A percentile compares a stretch with the other conserved stretches of the same genome.
Conservation (phyloP, 2,329 filamentous ascomycete species). For the Penicillium sclerotigenum region DNA sequence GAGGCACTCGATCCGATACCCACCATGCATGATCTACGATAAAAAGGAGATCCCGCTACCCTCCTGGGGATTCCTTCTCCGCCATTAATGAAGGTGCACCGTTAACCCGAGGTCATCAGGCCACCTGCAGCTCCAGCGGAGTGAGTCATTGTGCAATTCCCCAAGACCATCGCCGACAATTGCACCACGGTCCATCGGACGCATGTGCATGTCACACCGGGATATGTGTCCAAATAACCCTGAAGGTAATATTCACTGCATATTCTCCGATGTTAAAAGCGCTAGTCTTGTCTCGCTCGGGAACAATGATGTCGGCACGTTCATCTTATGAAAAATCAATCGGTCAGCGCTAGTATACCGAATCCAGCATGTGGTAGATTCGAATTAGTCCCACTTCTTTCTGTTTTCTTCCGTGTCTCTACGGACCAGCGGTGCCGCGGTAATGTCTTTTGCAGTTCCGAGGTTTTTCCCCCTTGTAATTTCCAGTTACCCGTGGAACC, state of each 20-base stretch:
- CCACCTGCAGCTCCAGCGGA: not conserved
- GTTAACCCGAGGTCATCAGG: not conserved
- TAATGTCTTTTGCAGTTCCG: not conserved
- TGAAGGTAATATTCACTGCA: not conserved
- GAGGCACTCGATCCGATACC: not conserved
- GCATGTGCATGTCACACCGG: not conserved
- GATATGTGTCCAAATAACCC: not conserved
- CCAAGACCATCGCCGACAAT: not conserved
- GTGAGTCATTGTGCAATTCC: not conserved
- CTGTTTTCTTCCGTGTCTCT: not conserved
- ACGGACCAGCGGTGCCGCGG: not conserved
- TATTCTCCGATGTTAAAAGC: not conserved
- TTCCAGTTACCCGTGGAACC: not conserved
- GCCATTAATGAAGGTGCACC: not conserved
- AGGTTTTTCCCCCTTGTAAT: not conserved
- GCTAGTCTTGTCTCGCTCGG: not conserved
- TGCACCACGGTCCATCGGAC: not conserved
- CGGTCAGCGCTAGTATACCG: not conserved
- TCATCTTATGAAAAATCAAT: not conserved
- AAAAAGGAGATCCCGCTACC: not conserved
- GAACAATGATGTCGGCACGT: not conserved
- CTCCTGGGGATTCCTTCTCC: not conserved
- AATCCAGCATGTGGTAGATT: not conserved
- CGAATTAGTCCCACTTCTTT: not conserved
- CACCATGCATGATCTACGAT: constrained; percentile 6